A percentile compares a stretch with the other conserved stretches of the same genome.
Evolutionary conservation across 2,329 filamentous ascomycete genomes (phyloP).

Genomic region (Colletotrichum tropicicola): DNA sequence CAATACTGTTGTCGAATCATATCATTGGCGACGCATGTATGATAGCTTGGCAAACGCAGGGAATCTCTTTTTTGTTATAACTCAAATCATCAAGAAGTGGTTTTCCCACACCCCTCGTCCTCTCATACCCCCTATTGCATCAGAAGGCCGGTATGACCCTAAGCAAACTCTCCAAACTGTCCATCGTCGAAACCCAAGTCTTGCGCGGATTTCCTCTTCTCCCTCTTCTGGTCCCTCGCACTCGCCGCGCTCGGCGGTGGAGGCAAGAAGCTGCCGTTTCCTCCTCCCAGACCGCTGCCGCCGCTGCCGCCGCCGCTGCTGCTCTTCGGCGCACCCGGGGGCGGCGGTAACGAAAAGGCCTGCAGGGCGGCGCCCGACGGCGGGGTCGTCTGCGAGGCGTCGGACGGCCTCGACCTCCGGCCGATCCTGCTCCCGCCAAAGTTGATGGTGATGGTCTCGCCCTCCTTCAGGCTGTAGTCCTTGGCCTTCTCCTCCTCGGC

Average conservation of each 20-base stretch:
- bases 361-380: conserved; percentile 43
- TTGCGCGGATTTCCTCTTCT: conserved; percentile 62
- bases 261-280: conserved; percentile 54
- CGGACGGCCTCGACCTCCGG: conserved; percentile 46
- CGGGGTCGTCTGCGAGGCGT: conserved; percentile 27
- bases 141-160: background rate
- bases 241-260: conserved; percentile 72
- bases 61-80: background rate
- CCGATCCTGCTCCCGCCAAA: conserved; percentile 66
- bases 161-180: conserved; percentile 85
- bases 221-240: conserved; percentile 68
- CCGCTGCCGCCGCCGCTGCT: too few species aligned
- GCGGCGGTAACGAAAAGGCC: conserved; percentile 80
- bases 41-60: conserved; percentile 2
- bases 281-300: too few species aligned
- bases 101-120: background rate
- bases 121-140: background rate
- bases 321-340: conserved; percentile 57
- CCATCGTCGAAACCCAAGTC: conserved; percentile 88
- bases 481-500: conserved; percentile 63
- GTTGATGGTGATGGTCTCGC: conserved; percentile 87
- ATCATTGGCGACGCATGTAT: background rate
- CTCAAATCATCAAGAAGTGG: background rate
- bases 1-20: background rate
- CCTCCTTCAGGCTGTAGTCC: conserved; percentile 88